Evolutionary conservation across 1,284 basidiomycete species (phyloP).

Genomic region (Pyrrhoderma noxium): DNA sequence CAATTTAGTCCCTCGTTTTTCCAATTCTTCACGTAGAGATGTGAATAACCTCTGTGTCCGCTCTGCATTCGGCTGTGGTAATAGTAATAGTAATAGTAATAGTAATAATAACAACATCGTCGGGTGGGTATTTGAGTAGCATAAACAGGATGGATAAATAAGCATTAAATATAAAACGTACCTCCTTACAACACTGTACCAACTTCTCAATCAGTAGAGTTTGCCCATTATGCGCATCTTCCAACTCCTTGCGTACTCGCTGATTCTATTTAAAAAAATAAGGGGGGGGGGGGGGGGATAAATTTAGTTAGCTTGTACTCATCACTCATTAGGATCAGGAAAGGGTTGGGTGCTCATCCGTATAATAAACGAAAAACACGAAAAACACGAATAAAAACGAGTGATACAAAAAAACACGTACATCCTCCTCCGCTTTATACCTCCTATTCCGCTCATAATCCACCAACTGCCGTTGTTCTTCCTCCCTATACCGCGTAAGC

Average conservation of each 20-base stretch:
- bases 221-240: conserved; percentile 66
- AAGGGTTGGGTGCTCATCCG: too few species aligned
- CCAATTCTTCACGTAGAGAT: conserved; percentile 71
- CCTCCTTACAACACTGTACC: conserved; percentile 77
- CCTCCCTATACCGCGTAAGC: conserved; percentile 71
- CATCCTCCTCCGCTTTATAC: conserved; percentile 68
- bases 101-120: too few species aligned
- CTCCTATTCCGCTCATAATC: conserved; percentile 61
- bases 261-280: conserved; percentile 41
- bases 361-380: too few species aligned
- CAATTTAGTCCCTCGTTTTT: conserved; percentile 47
- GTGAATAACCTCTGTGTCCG: conserved; percentile 70
- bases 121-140: background rate
- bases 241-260: conserved; percentile 62
- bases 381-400: too few species aligned
- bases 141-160: background rate
- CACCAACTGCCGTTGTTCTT: conserved; percentile 73
- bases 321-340: too few species aligned
- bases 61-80: conserved; percentile 65
- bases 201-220: conserved; percentile 72
- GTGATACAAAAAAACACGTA: conserved; percentile 25
- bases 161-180: conserved; percentile 23
- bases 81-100: too few species aligned
- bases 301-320: too few species aligned
- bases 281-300: too few species aligned